Evolutionary conservation across 2,329 filamentous ascomycete species (phyloP).

Genomic region (Aspergillus persii): DNA sequence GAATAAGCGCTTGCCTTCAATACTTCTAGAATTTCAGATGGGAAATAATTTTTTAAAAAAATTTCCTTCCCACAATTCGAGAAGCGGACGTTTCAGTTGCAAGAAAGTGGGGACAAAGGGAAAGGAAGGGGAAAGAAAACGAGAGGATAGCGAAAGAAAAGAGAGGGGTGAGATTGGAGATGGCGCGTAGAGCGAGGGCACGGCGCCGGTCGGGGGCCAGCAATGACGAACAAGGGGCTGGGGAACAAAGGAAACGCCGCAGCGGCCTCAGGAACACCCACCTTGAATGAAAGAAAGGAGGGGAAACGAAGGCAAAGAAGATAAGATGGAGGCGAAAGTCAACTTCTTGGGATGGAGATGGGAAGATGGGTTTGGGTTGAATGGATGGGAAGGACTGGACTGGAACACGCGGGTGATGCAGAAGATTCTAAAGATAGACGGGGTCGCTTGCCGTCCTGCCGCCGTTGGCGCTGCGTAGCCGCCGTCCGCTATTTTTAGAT

Average conservation of each 20-base stretch:
- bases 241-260: not conserved
- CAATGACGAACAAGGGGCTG: not conserved
- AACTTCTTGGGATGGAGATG: constrained; percentile 13
- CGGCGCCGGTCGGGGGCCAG: not conserved
- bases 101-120: not conserved
- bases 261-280: not conserved
- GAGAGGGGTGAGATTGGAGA: not conserved
- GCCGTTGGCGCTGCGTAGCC: not conserved
- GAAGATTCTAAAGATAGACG: constrained; percentile 36
- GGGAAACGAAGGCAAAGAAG: not conserved
- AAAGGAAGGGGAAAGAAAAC: not conserved
- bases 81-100: constrained; percentile 1
- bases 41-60: constrained; percentile 4
- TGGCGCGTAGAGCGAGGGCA: not conserved
- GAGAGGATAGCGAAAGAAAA: not conserved
- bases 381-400: constrained; percentile 17
- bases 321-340: constrained; percentile 4
- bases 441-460: not conserved
- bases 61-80: not conserved
- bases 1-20: not conserved
- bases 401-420: constrained; percentile 27
- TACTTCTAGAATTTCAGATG: not conserved
- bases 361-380: constrained; percentile 11
- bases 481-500: constrained; percentile 3
- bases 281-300: not conserved